A percentile compares a stretch with the other conserved stretches of the same genome.
phyloP scores from a whole-genome alignment of 176 grass and related monocot species.

The Carex pumila region DNA sequence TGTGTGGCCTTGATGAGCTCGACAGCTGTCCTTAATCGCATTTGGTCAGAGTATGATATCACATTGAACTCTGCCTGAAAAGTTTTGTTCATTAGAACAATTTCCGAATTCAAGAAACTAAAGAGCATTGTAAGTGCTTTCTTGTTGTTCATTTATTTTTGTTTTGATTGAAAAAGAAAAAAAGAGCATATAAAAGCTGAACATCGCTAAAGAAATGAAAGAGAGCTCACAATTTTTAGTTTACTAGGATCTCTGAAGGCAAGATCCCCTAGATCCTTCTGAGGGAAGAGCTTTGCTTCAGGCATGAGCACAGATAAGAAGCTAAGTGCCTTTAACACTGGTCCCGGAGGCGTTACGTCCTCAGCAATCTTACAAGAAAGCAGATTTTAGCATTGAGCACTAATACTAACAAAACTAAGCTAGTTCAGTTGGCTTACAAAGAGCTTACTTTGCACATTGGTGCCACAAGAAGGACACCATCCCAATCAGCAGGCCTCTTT shows the following conservation, averaged over 20 bases:
- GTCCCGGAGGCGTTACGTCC: slow-evolving; percentile 82
- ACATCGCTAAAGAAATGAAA: background rate
- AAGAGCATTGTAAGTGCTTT: background rate
- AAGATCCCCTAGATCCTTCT: slow-evolving; percentile 92
- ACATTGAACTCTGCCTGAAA: slow-evolving; percentile 85
- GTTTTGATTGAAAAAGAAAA: background rate
- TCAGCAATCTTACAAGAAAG: slow-evolving; percentile 87
- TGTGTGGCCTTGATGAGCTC: slow-evolving; percentile 81
- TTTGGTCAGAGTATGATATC: slow-evolving; percentile 81
- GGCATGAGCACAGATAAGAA: slow-evolving; percentile 87
- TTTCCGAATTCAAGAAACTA: background rate
- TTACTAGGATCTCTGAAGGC: slow-evolving; percentile 80
- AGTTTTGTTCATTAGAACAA: background rate
- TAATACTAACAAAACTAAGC: background rate
- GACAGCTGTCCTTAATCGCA: slow-evolving; percentile 86
- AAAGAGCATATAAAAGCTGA: background rate
- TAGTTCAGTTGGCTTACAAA: slow-evolving; percentile 6
- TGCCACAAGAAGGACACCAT: slow-evolving; percentile 83
- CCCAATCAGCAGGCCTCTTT: slow-evolving; percentile 72
- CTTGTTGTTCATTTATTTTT: background rate
- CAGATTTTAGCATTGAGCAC: background rate
- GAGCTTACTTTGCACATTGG: slow-evolving; percentile 94
- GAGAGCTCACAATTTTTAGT: slow-evolving; percentile 68
- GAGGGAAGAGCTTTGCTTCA: slow-evolving; percentile 86
- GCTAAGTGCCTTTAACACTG: slow-evolving; percentile 63